Evolutionary conservation across 805 yeast species (phyloP).

Genomic region (Hanseniaspora singularis): DNA sequence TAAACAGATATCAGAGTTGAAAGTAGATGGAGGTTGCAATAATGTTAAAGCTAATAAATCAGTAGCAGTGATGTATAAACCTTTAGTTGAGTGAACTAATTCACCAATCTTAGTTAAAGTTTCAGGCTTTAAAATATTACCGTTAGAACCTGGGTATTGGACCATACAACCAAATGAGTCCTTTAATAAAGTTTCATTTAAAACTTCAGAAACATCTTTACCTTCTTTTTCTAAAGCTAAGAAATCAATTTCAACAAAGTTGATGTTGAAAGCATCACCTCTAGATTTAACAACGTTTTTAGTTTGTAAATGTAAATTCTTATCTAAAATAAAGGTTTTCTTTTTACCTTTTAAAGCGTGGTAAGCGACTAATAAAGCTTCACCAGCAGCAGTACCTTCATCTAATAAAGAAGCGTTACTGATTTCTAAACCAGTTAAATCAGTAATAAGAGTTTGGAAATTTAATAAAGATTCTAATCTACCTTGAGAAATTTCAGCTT

Average conservation of each 20-base stretch:
- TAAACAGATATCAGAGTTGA: slow-evolving; percentile 84
- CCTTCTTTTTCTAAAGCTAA: slow-evolving; percentile 25
- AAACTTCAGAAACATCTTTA: slow-evolving; percentile 19
- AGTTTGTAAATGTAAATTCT: slow-evolving; percentile 74
- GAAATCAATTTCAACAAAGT: slow-evolving; percentile 47
- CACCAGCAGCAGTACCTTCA: slow-evolving; percentile 96
- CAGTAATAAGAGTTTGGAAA: slow-evolving; percentile 83
- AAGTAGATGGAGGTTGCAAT: slow-evolving; percentile 68
- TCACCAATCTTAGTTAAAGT: slow-evolving; percentile 48
- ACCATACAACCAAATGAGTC: slow-evolving; percentile 68
- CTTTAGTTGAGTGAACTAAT: slow-evolving; percentile 57
- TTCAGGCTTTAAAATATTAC: slow-evolving; percentile 41
- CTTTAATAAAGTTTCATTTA: slow-evolving; percentile 27
- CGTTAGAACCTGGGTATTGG: slow-evolving; percentile 86
- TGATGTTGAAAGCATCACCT: slow-evolving; percentile 61
- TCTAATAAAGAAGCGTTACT: slow-evolving; percentile 91
- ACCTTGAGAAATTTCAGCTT: slow-evolving; percentile 96
- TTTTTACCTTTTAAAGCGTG: slow-evolving; percentile 58
- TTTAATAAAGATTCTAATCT: slow-evolving; percentile 80
- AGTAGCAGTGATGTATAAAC: slow-evolving; percentile 73
- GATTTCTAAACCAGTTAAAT: slow-evolving; percentile 85
- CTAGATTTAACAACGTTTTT: slow-evolving; percentile 66
- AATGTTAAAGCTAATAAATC: slow-evolving; percentile 83
- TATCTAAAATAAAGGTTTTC: slow-evolving; percentile 57
- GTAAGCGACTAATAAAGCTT: slow-evolving; percentile 81